phyloP scores from a whole-genome alignment of 2,329 filamentous ascomycete genomes.

The Penicillium sp. region DNA sequence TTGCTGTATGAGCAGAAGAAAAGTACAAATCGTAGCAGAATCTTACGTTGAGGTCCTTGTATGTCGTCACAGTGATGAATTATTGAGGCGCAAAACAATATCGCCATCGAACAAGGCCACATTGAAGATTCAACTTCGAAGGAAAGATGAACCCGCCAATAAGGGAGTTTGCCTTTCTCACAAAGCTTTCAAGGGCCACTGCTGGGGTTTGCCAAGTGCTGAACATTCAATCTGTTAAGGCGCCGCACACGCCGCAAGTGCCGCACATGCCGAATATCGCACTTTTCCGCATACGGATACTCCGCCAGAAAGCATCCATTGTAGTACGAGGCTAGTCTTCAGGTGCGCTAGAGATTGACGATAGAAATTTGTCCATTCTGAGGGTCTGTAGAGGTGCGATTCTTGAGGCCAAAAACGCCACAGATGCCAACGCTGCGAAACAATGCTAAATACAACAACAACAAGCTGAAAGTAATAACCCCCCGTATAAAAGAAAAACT shows the following conservation, averaged over 20 bases:
- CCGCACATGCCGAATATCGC: no score
- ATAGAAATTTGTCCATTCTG: constrained; percentile 1
- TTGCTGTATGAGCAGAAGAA: not conserved
- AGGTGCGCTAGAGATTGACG: no score
- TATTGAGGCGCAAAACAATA: not conserved
- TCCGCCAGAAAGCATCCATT: no score
- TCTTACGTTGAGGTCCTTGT: not conserved
- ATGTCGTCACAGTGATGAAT: constrained; percentile 16
- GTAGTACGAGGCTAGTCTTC: no score
- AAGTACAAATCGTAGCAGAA: not conserved
- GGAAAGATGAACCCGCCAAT: not conserved
- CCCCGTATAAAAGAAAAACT: not conserved
- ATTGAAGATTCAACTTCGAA: not conserved
- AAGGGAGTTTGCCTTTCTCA: not conserved
- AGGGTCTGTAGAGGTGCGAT: not conserved
- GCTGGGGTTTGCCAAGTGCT: no score
- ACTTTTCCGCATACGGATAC: no score
- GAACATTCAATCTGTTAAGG: no score
- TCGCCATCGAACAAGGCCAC: not conserved
- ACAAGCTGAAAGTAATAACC: not conserved
- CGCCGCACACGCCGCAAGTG: no score
- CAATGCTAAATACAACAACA: not conserved
- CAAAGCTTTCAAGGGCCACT: no score
- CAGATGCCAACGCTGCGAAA: constrained; percentile 5
- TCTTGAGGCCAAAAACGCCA: not conserved